A percentile compares a stretch with the other conserved stretches of the same genome.
Conservation (phyloP, 2,329 filamentous ascomycete species). For the Fusarium sp. region DNA sequence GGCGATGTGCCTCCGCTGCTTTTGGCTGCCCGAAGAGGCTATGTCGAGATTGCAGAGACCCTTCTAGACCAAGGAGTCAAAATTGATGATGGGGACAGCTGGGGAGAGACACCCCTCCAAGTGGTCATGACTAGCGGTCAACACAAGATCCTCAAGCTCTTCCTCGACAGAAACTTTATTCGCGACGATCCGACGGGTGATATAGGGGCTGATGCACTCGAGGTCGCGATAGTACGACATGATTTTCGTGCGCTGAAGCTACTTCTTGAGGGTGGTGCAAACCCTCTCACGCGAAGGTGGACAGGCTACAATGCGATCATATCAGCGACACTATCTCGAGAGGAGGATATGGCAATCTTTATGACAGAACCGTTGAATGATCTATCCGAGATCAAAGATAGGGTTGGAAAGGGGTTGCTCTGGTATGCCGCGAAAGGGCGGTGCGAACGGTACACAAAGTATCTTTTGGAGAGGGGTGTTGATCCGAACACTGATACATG, state of each 20-base stretch:
- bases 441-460: background rate
- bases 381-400: background rate
- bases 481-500: background rate
- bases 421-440: constrained; percentile 10
- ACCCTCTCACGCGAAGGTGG: background rate
- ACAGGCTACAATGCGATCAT: constrained; percentile 10
- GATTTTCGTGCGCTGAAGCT: background rate
- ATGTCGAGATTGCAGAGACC: background rate
- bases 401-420: background rate
- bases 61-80: constrained; percentile 1
- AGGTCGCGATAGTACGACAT: background rate
- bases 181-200: background rate
- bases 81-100: background rate
- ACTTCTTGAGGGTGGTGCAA: constrained; percentile 8
- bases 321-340: background rate
- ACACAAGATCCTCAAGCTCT: background rate
- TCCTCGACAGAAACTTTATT: constrained; percentile 2
- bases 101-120: background rate
- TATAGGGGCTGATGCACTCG: background rate
- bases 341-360: background rate
- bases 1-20: background rate
- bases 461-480: background rate
- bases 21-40: background rate
- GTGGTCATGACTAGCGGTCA: background rate
- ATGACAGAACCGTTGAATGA: background rate